Evolutionary conservation across 176 grass and related monocot genomes (phyloP).

Genomic region (Olyra latifolia): DNA sequence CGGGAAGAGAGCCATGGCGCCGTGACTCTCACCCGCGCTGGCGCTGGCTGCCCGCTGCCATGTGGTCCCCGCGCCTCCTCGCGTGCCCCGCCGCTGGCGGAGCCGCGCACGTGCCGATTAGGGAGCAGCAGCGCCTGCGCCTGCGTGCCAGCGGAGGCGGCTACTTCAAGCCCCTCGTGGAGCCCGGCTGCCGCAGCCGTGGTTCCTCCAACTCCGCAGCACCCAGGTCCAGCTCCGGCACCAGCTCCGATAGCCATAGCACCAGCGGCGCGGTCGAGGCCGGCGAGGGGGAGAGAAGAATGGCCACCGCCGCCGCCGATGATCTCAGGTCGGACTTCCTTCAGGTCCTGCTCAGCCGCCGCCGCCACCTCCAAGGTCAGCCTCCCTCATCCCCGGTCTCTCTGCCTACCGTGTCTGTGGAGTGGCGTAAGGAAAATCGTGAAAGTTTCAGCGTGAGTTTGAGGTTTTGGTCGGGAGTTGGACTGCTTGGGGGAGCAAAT

Average conservation of each 20-base stretch:
- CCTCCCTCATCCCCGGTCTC: background rate
- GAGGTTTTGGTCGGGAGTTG: background rate
- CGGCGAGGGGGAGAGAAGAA: conserved; percentile 9
- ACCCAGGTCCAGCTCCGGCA: background rate
- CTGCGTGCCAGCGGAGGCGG: background rate
- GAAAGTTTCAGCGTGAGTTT: background rate
- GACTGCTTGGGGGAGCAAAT: background rate
- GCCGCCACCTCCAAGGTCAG: conserved; percentile 36
- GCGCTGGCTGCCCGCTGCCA: conserved; percentile 31
- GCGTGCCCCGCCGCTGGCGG: conserved; percentile 11
- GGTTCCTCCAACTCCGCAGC: background rate
- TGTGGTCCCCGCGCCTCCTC: conserved; percentile 26
- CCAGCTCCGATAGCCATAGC: too few species aligned
- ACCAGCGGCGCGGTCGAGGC: background rate
- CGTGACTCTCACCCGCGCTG: too few species aligned
- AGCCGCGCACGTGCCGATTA: conserved; percentile 19
- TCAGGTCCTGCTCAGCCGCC: conserved; percentile 55
- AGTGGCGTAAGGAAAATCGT: background rate
- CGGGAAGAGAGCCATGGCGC: conserved; percentile 14
- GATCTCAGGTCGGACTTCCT: conserved; percentile 51
- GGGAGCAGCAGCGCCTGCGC: background rate
- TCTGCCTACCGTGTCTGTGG: background rate
- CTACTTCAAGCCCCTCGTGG: background rate
- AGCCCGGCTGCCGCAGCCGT: background rate
- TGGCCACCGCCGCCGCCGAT: conserved; percentile 15